Base-by-base conservation (phyloP, 192 early-diverging fungal genomes). In the Mortierella alpina region DNA sequence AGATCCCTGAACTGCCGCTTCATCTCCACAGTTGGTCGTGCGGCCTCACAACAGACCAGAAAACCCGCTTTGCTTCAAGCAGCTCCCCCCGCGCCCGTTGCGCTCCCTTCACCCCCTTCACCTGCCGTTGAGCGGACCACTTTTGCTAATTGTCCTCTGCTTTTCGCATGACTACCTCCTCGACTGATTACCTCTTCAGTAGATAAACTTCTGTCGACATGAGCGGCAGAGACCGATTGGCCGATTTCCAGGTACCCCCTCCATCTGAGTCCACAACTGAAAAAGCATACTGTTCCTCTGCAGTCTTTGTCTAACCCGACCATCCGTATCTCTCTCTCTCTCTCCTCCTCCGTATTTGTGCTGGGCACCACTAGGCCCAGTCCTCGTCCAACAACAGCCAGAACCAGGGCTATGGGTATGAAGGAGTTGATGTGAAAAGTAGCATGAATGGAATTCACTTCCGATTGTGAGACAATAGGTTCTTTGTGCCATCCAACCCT, bases 161-260 rank as follows among this genome's bases (percentile, higher is more conserved):
- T 42, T 20, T 22, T 42, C 45, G 22, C 31, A 31, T n/a, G 9
- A 15, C 40, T n/a, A 5, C 39, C 40, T 56, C 18, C 46, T 10
- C 20, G 46, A 20, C 15, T 41, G 11, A 44, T 23, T 18, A 11
- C 53, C 31, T 23, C 44, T 39, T 31, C 31, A 31, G 31, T 46
- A 60, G 20, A 59, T 31, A 31, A 23, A 44, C 47, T 44, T 59
- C 39, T 8, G 63, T n/a, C 49, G 41, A 41, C 52, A 80, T 80
- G 77, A 80, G 77, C 62, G 77, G 77, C 67, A 67, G 77, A 80
- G 77, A 80, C 72, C 77, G 77, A 53, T 65, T 80, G 64, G 77
- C 77, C 66, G 77, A 80, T 59, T 80, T 80, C 60, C 69, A 72
- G 77, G 77, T 80, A 66, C 67, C 13, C 7, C 15, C 17, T 45